phyloP scores from a whole-genome alignment of 768 basidiomycete species.

The Crassisporium funariophilum region DNA sequence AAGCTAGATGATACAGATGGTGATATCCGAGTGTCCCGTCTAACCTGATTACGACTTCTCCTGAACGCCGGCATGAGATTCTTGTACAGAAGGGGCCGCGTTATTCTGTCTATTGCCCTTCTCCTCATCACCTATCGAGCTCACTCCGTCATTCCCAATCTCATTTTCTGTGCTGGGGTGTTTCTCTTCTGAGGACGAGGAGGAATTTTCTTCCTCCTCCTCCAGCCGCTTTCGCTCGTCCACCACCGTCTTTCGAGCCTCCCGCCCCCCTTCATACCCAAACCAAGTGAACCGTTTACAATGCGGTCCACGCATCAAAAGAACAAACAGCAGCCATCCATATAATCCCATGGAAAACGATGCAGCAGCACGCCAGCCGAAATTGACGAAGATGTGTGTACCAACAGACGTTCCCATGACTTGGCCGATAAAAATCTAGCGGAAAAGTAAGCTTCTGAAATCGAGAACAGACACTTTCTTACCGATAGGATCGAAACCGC shows the following conservation, averaged over 20 bases:
- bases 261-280: slow-evolving; percentile 61
- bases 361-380: slow-evolving; percentile 73
- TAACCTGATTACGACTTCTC: no score
- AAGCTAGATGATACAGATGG: no score
- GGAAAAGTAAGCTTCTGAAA: slow-evolving; percentile 1
- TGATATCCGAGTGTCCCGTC: no score
- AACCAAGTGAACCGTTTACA: slow-evolving; percentile 58
- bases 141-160: slow-evolving; percentile 1
- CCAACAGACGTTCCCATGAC: slow-evolving; percentile 81
- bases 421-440: slow-evolving; percentile 73
- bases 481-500: slow-evolving; percentile 75
- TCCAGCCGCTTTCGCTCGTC: slow-evolving; percentile 4
- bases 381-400: slow-evolving; percentile 64
- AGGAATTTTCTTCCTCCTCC: not conserved
- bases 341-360: slow-evolving; percentile 61
- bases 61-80: no score
- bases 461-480: slow-evolving; percentile 17
- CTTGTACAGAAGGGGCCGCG: no score
- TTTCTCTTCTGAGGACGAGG: not conserved
- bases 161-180: not conserved
- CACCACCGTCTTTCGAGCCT: slow-evolving; percentile 42
- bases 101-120: no score
- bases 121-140: no score
- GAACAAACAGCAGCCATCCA: slow-evolving; percentile 54
- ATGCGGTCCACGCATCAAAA: slow-evolving; percentile 73